Evolutionary conservation across 352 stramenopile genomes (phyloP).

Genomic region (Phytophthora ramorum): DNA sequence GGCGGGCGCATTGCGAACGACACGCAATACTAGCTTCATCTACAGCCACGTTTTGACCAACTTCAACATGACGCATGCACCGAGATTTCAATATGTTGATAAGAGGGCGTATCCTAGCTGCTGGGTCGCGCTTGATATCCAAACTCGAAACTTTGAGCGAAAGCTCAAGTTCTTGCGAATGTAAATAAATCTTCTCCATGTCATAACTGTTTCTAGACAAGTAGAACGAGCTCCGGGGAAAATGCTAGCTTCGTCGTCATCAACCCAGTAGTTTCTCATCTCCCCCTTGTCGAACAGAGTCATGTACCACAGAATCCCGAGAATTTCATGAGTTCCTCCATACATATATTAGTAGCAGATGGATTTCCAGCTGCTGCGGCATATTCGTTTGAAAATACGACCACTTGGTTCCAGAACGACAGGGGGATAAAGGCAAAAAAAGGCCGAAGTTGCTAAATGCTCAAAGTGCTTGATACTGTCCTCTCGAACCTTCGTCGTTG

Average conservation of each 20-base stretch:
- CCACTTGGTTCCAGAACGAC: neutral
- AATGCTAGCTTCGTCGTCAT: neutral
- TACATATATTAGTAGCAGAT: neutral
- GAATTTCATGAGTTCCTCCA: conserved; percentile 9
- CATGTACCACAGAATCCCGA: conserved; percentile 11
- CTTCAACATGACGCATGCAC: conserved; percentile 15
- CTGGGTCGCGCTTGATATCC: neutral
- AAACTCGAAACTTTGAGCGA: neutral
- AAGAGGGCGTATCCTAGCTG: neutral
- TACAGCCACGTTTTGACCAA: conserved; percentile 32
- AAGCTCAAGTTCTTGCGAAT: conserved; percentile 10
- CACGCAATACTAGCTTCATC: conserved; percentile 38
- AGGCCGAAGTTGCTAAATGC: neutral
- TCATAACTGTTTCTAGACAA: neutral
- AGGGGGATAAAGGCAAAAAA: conserved; percentile 9
- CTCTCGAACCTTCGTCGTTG: neutral
- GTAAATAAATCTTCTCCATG: conserved; percentile 22
- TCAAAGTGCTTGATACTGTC: neutral
- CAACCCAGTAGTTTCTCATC: conserved; percentile 13
- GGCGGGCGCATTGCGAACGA: conserved; percentile 29
- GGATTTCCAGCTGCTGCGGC: neutral
- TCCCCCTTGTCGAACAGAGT: conserved; percentile 1
- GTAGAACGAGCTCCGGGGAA: neutral
- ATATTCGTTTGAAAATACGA: conserved; percentile 2
- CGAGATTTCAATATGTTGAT: conserved; percentile 34